Percentiles rank a stretch among this genome's conserved stretches.
Conservation (phyloP, 441 rosid genomes). For the Kokia cookei region DNA sequence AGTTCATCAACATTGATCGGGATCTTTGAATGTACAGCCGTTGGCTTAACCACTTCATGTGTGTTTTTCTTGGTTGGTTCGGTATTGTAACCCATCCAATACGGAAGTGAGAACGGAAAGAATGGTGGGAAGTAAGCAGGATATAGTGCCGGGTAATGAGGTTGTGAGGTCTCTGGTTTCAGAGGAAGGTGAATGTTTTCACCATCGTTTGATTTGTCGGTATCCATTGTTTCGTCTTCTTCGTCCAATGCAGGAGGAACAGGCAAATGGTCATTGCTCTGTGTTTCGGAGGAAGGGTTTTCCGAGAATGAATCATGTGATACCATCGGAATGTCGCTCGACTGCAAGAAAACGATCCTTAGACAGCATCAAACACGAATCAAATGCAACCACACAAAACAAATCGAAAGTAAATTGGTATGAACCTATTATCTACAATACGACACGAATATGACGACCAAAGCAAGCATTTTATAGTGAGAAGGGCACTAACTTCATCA, state of each 20-base stretch:
- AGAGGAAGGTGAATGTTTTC: slow-evolving; percentile 43
- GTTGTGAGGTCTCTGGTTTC: slow-evolving; percentile 37
- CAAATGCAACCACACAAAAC: neutral
- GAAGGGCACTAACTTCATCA: slow-evolving; percentile 45
- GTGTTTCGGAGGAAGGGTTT: slow-evolving; percentile 33
- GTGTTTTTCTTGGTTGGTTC: slow-evolving; percentile 51
- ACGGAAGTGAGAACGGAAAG: slow-evolving; percentile 53
- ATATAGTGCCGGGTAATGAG: slow-evolving; percentile 57
- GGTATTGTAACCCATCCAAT: slow-evolving; percentile 48
- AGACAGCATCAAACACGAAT: neutral
- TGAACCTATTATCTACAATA: neutral
- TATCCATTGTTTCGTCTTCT: slow-evolving; percentile 89
- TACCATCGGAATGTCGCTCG: slow-evolving; percentile 41
- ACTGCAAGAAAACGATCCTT: slow-evolving; percentile 31
- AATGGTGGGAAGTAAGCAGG: slow-evolving; percentile 69
- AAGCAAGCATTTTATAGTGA: neutral
- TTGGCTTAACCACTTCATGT: slow-evolving; percentile 71
- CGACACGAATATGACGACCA: neutral
- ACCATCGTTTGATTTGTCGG: slow-evolving; percentile 62
- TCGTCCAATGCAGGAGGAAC: slow-evolving; percentile 56
- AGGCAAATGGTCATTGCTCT: slow-evolving; percentile 34
- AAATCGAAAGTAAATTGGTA: neutral
- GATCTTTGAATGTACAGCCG: slow-evolving; percentile 58
- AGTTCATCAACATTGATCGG: slow-evolving; percentile 64
- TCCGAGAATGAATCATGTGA: slow-evolving; percentile 47